Conservation (phyloP, 441 rosid species). For the Gossypium gossypioides region DNA sequence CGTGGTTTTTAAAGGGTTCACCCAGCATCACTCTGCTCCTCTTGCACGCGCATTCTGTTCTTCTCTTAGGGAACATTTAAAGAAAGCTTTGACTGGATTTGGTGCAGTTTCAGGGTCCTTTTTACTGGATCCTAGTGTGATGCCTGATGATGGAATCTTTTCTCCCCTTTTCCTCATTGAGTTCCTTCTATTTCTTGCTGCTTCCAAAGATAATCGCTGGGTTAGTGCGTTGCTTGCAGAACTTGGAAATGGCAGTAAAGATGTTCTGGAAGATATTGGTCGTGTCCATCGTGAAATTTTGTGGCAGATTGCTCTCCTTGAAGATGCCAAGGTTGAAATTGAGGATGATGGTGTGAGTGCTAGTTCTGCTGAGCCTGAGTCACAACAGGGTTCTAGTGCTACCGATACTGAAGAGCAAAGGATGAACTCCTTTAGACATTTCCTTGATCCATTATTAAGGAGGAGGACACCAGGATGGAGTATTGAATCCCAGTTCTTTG, state of each 20-base stretch:
- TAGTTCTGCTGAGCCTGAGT: constrained; percentile 36
- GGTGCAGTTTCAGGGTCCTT: constrained; percentile 45
- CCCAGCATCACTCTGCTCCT: constrained; percentile 88
- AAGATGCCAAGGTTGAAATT: constrained; percentile 64
- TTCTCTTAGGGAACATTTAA: constrained; percentile 69
- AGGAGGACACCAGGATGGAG: constrained; percentile 90
- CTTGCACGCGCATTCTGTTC: constrained; percentile 85
- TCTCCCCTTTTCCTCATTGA: constrained; percentile 82
- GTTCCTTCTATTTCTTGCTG: constrained; percentile 92
- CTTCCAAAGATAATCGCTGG: constrained; percentile 95
- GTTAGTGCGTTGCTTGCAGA: constrained; percentile 83
- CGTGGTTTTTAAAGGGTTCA: constrained; percentile 95
- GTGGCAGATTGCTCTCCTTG: constrained; percentile 87
- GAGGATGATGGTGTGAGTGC: constrained; percentile 43
- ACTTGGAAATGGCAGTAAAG: constrained; percentile 76
- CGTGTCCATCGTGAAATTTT: constrained; percentile 70
- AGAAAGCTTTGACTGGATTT: constrained; percentile 59
- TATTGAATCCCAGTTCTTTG: constrained; percentile 88
- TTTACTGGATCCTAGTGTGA: constrained; percentile 61
- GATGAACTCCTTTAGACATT: constrained; percentile 82
- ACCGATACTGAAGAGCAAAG: constrained; percentile 69
- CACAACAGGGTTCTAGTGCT: constrained; percentile 38
- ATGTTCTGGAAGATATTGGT: constrained; percentile 83
- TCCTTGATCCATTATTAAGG: constrained; percentile 84
- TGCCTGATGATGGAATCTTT: constrained; percentile 55